A percentile compares a stretch with the other conserved stretches of the same genome.
These are phyloP conservation scores for Dictyostelium citrinum DNA, from an alignment of 78 protist species.

Conservation along the genomic window DNA sequence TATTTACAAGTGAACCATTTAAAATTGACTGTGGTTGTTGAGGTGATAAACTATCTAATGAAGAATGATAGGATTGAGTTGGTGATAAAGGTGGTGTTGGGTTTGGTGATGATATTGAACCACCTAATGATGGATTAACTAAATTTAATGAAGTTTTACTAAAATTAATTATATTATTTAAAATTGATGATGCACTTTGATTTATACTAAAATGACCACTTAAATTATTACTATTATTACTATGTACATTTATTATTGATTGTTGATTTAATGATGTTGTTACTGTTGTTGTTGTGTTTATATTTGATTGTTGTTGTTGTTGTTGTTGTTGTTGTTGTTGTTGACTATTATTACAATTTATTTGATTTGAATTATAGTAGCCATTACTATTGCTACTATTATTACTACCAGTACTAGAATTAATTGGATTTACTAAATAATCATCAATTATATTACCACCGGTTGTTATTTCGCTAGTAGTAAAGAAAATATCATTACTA, in stretches of 20 bases:
- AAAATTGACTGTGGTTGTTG: background rate
- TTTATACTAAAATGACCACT: background rate
- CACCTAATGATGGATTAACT: background rate
- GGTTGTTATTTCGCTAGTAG: background rate
- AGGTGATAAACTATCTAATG: background rate
- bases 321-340: background rate
- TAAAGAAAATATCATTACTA: background rate
- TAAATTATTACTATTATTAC: background rate
- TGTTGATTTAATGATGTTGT: background rate
- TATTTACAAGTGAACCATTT: background rate
- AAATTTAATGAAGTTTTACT: background rate
- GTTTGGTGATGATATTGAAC: background rate
- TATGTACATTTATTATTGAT: background rate
- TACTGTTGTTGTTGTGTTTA: background rate
- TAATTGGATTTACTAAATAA: background rate
- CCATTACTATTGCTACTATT: background rate
- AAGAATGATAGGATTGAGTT: background rate
- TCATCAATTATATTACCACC: slow-evolving; percentile 5
- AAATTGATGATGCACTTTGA: background rate
- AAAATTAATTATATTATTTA: slow-evolving; percentile 12
- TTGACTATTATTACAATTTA: background rate
- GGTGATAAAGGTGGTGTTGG: slow-evolving; percentile 6
- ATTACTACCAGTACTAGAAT: background rate
- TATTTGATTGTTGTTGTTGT: background rate
- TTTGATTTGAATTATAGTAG: background rate